Evolutionary conservation across 441 rosid species (phyloP).

Genomic region (Sinapis alba): DNA sequence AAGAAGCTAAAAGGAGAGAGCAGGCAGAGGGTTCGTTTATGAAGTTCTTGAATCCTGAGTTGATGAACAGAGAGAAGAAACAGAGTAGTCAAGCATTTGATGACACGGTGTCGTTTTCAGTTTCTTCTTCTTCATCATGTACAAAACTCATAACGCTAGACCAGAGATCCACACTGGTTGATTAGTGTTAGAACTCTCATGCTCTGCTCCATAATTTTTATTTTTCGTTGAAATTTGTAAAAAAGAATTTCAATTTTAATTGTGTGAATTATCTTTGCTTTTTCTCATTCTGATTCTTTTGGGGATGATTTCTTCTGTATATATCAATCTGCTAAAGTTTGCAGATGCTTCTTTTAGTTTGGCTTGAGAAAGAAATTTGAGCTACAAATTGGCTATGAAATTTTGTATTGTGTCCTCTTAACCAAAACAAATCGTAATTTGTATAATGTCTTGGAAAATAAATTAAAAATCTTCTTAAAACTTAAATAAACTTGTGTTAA

Average conservation of each 20-base stretch:
- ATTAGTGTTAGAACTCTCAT: conserved; percentile 22
- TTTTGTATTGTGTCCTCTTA: not conserved
- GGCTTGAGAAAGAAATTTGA: not conserved
- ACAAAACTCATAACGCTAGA: conserved; percentile 51
- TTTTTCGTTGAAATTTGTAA: conserved; percentile 22
- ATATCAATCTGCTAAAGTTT: conserved; percentile 11
- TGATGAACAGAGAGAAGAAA: conserved; percentile 45
- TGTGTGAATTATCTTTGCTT: conserved; percentile 25
- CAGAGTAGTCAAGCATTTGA: conserved; percentile 35
- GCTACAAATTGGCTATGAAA: not conserved
- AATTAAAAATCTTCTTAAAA: not conserved
- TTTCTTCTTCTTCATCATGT: conserved; percentile 47
- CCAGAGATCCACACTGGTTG: conserved; percentile 36
- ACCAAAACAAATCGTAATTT: not conserved
- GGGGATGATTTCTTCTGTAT: conserved; percentile 33
- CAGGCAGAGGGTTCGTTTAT: conserved; percentile 59
- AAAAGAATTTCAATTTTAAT: conserved; percentile 21
- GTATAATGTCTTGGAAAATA: not conserved
- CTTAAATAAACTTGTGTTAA: not conserved
- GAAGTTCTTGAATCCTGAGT: conserved; percentile 53
- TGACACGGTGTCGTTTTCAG: conserved; percentile 45
- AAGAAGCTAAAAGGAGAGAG: conserved; percentile 57
- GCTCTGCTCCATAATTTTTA: not conserved
- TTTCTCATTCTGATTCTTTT: conserved; percentile 1
- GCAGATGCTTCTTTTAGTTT: conserved; percentile 14